These are phyloP conservation scores for Thermomyces lanuginosus DNA, from an alignment of 2,329 filamentous ascomycete species.

Conservation along the genomic window DNA sequence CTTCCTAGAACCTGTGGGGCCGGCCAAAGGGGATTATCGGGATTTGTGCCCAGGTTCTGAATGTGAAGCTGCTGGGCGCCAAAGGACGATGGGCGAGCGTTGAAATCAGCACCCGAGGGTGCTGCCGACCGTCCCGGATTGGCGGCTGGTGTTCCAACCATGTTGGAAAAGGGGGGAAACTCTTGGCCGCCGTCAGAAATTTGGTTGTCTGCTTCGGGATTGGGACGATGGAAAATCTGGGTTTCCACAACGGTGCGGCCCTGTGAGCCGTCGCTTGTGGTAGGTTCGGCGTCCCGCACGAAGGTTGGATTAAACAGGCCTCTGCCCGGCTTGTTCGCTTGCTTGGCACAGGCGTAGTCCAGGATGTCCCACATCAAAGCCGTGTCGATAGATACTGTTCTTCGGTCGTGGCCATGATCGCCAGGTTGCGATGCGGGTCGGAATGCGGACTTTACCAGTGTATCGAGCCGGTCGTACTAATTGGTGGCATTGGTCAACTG, in stretches of 20 bases:
- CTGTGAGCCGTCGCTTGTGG: slow-evolving; percentile 4
- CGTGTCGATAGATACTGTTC: slow-evolving; percentile 17
- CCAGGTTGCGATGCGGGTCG: slow-evolving; percentile 7
- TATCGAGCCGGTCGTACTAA: slow-evolving; percentile 15
- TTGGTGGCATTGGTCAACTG: background rate
- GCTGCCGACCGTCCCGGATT: background rate
- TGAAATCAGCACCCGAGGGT: slow-evolving; percentile 3
- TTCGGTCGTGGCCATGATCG: slow-evolving; percentile 6
- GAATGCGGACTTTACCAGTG: slow-evolving; percentile 14
- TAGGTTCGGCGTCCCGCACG: slow-evolving; percentile 6
- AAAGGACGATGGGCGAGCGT: slow-evolving; percentile 3
- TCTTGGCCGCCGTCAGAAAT: slow-evolving; percentile 16
- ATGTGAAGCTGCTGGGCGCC: slow-evolving; percentile 4
- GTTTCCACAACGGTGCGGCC: slow-evolving; percentile 11
- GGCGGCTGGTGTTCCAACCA: too few species aligned
- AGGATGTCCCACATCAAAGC: slow-evolving; percentile 18
- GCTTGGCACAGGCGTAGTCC: slow-evolving; percentile 10
- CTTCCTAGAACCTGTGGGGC: slow-evolving; percentile 10
- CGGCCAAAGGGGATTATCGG: slow-evolving; percentile 7
- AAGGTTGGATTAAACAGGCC: slow-evolving; percentile 13
- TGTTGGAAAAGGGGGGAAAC: slow-evolving; percentile 13
- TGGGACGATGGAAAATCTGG: slow-evolving; percentile 16
- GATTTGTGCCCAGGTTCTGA: slow-evolving; percentile 4
- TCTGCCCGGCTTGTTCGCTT: slow-evolving; percentile 4
- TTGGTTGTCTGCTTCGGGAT: slow-evolving; percentile 10